Conservation (phyloP, 1,139 yeast species). For the Debaryomycetaceae sp. region DNA sequence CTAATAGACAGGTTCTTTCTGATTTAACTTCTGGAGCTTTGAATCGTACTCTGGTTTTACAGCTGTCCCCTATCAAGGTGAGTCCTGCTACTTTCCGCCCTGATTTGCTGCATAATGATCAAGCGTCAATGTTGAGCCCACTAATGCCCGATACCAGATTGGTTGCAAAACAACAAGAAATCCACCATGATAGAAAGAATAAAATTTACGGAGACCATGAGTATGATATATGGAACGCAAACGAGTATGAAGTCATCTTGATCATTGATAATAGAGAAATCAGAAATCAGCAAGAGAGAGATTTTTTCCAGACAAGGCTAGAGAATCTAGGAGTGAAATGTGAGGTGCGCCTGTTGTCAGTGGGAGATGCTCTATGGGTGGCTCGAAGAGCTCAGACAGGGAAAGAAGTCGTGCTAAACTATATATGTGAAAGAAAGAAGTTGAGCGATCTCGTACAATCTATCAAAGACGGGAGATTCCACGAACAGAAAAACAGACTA, state of each 20-base stretch:
- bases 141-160: neutral
- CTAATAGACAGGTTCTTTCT: neutral
- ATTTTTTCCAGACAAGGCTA: conserved; percentile 60
- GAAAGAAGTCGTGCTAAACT: conserved; percentile 68
- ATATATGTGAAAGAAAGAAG: conserved; percentile 83
- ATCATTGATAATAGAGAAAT: conserved; percentile 83
- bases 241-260: conserved; percentile 55
- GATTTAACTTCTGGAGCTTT: neutral
- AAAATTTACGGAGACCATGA: conserved; percentile 19
- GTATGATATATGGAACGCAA: conserved; percentile 37
- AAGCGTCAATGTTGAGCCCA: neutral
- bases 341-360: conserved; percentile 58
- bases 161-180: neutral
- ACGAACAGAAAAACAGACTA: conserved; percentile 80
- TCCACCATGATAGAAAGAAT: conserved; percentile 21
- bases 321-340: conserved; percentile 45
- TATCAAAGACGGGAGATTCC: conserved; percentile 81
- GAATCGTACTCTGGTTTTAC: neutral
- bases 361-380: conserved; percentile 90
- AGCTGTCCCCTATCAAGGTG: neutral
- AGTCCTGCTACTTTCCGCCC: neutral
- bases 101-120: neutral
- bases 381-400: conserved; percentile 62
- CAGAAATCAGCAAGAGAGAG: conserved; percentile 56
- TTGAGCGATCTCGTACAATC: conserved; percentile 81